Evolutionary conservation across 2,329 filamentous ascomycete species (phyloP).

Genomic region (Atkinsonella hypoxylon): DNA sequence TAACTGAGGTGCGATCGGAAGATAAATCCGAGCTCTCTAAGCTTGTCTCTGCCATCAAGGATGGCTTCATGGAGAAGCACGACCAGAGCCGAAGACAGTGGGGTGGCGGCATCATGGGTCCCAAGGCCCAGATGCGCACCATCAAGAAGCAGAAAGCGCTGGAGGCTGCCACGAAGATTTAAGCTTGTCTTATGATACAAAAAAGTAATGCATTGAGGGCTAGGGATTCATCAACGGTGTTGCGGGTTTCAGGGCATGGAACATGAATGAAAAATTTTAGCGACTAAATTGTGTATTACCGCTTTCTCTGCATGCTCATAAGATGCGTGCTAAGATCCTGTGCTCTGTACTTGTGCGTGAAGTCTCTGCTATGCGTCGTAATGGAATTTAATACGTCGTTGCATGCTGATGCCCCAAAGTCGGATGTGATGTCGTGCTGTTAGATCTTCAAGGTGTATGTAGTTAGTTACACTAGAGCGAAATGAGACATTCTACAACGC

Average conservation of each 20-base stretch:
- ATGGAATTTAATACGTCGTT: no score
- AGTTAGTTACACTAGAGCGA: no score
- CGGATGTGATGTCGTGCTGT: no score
- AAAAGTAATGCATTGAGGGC: constrained; percentile 24
- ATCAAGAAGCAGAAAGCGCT: constrained; percentile 90
- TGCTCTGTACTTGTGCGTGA: no score
- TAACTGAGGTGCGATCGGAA: constrained; percentile 95
- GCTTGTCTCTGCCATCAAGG: constrained; percentile 92
- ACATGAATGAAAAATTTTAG: constrained; percentile 29
- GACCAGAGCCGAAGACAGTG: constrained; percentile 86
- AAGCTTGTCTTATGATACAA: constrained; percentile 32
- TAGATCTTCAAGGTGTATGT: no score
- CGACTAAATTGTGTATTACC: constrained; percentile 15
- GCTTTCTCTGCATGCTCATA: constrained; percentile 6
- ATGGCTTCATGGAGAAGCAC: constrained; percentile 92
- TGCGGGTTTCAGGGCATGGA: constrained; percentile 30
- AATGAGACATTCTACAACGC: no score
- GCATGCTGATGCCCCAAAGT: no score
- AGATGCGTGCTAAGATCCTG: not conserved
- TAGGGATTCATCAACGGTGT: constrained; percentile 25
- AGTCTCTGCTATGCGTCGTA: no score
- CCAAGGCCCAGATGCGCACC: constrained; percentile 72
- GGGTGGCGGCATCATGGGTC: constrained; percentile 99
- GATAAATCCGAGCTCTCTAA: constrained; percentile 98
- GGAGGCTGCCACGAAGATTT: constrained; percentile 96